Percentiles rank a stretch among this genome's conserved stretches.
These are phyloP conservation scores for Podospora pseudoanserina DNA, from an alignment of 495 filamentous ascomycete species.

Conservation along the genomic window DNA sequence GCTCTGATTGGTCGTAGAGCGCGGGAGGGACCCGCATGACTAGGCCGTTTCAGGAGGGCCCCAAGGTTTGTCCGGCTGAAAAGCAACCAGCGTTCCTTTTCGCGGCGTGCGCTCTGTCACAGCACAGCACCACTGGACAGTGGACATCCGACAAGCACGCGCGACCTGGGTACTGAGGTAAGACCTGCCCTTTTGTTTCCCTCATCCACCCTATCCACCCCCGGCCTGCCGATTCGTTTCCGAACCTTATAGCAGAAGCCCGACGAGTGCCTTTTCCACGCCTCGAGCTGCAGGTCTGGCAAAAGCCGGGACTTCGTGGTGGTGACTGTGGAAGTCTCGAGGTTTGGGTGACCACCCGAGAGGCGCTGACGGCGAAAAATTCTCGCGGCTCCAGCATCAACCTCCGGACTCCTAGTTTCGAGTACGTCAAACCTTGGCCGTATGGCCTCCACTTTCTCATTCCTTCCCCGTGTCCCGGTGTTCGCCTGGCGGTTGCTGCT, in stretches of 20 bases:
- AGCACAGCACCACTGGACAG: slow-evolving; percentile 24
- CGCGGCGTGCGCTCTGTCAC: slow-evolving; percentile 22
- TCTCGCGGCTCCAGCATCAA: slow-evolving; percentile 27
- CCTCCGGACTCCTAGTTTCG: slow-evolving; percentile 3
- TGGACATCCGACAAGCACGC: slow-evolving; percentile 35
- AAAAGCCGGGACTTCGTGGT: slow-evolving; percentile 17
- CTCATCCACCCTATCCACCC: slow-evolving; percentile 32
- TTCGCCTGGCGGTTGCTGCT: slow-evolving; percentile 10
- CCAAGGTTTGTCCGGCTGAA: slow-evolving; percentile 27
- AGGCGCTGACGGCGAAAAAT: slow-evolving; percentile 20
- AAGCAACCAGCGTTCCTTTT: slow-evolving; percentile 12
- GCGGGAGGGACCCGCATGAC: slow-evolving; percentile 17
- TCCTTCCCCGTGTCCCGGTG: slow-evolving; percentile 10
- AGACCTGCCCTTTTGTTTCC: slow-evolving; percentile 37
- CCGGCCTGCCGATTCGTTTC: slow-evolving; percentile 30
- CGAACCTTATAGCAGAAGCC: background rate
- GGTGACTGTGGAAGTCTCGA: slow-evolving; percentile 21
- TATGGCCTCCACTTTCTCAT: slow-evolving; percentile 30
- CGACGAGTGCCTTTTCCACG: slow-evolving; percentile 13
- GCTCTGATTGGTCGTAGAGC: slow-evolving; percentile 21
- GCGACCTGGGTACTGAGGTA: slow-evolving; percentile 38
- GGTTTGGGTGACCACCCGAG: slow-evolving; percentile 1
- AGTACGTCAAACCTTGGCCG: slow-evolving; percentile 28
- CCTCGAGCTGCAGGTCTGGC: slow-evolving; percentile 24
- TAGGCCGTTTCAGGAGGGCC: slow-evolving; percentile 20